Evolutionary conservation across 2,329 filamentous ascomycete genomes (phyloP).

Genomic region (Colletotrichum aenigma): DNA sequence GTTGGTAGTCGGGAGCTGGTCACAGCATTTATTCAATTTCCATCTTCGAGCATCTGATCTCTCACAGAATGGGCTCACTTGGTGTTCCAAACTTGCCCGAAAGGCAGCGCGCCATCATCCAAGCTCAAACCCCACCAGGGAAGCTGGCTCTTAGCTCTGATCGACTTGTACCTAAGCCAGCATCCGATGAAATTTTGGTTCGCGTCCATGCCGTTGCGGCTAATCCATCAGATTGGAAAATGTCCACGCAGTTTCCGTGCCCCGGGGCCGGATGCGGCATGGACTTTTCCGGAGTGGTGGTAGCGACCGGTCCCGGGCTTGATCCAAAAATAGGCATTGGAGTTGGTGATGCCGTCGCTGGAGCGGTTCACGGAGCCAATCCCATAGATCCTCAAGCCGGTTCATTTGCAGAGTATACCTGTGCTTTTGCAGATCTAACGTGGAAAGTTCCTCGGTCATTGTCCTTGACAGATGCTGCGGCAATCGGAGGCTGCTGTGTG

Average conservation of each 20-base stretch:
- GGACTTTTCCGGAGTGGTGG: conserved; percentile 38
- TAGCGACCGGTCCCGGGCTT: conserved; percentile 25
- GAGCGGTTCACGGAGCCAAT: conserved; percentile 25
- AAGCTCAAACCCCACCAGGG: not conserved
- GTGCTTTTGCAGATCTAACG: conserved; percentile 22
- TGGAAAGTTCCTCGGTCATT: conserved; percentile 28
- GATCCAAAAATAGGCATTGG: not conserved
- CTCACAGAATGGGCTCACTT: not conserved
- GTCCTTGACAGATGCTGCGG: conserved; percentile 27
- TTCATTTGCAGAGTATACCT: conserved; percentile 33
- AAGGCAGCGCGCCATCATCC: not conserved
- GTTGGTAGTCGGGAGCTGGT: not conserved
- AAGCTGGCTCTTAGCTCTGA: not conserved
- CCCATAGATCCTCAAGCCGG: conserved; percentile 23
- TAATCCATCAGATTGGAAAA: conserved; percentile 40
- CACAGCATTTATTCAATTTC: not conserved
- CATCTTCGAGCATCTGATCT: not conserved
- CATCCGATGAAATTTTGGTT: conserved; percentile 21
- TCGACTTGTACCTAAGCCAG: not conserved
- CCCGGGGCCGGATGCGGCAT: conserved; percentile 33
- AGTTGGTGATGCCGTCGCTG: conserved; percentile 31
- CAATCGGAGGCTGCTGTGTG: conserved; percentile 25
- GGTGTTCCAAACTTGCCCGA: not conserved
- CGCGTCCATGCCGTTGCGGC: conserved; percentile 33
- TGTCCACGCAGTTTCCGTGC: conserved; percentile 26